Conservation (phyloP, 371 early-diverging fungal genomes). For the Rhizopus arrhizus region DNA sequence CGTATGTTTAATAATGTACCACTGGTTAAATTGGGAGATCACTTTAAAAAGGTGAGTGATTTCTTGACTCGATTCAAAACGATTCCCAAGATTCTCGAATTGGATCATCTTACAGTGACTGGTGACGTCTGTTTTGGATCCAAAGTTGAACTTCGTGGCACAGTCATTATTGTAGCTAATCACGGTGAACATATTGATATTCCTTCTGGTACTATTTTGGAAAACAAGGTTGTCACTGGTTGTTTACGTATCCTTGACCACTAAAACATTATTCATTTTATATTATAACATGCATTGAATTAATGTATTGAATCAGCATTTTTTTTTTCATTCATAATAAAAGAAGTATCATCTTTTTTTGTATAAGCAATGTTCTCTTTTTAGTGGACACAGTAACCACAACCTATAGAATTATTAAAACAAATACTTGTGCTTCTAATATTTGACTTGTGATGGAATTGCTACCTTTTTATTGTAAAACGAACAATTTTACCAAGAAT, state of each 20-base stretch:
- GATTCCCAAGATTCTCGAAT: constrained; percentile 95
- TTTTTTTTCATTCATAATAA: too few relatives aligned
- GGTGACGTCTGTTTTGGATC: constrained; percentile 98
- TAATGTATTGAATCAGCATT: too few relatives aligned
- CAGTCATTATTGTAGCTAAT: constrained; percentile 99
- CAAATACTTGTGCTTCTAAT: too few relatives aligned
- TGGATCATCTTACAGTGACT: constrained; percentile 98
- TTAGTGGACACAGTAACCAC: too few relatives aligned
- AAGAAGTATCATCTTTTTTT: too few relatives aligned
- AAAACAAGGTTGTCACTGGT: constrained; percentile 98
- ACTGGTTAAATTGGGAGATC: constrained; percentile 95
- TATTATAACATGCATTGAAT: too few relatives aligned
- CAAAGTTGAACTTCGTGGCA: constrained; percentile 93
- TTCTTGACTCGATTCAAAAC: constrained; percentile 83
- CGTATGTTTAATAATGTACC: constrained; percentile 94
- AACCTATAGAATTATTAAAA: too few relatives aligned
- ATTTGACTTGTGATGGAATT: too few relatives aligned
- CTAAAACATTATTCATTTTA: constrained; percentile 28
- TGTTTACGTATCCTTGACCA: constrained; percentile 91
- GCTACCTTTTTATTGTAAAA: too few relatives aligned
- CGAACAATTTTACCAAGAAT: too few relatives aligned
- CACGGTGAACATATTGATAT: constrained; percentile 95
- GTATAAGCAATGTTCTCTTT: too few relatives aligned
- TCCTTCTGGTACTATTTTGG: constrained; percentile 97
- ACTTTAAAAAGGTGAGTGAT: constrained; percentile 94